Percentiles rank a stretch among this genome's conserved stretches.
phyloP scores from a whole-genome alignment of 2,329 filamentous ascomycete genomes.

The Stagonosporopsis rhizophila region DNA sequence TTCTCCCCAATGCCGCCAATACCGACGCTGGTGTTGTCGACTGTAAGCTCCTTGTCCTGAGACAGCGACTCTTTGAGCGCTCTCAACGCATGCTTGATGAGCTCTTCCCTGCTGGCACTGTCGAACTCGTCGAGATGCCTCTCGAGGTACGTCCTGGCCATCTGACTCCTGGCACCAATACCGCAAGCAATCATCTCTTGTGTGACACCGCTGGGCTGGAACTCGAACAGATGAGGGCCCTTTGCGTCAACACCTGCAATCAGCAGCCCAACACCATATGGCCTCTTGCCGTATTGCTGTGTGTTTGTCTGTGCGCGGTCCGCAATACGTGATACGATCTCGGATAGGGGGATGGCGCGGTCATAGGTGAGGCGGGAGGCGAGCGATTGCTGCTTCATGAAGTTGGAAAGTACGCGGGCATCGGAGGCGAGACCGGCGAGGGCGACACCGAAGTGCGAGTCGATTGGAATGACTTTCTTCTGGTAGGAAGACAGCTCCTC shows the following conservation, averaged over 20 bases:
- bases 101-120: conserved; percentile 77
- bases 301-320: conserved; percentile 98
- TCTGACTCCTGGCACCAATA: conserved; percentile 94
- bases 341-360: conserved; percentile 87
- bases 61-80: conserved; percentile 94
- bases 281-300: conserved; percentile 94
- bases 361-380: conserved; percentile 95
- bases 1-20: conserved; percentile 79
- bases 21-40: conserved; percentile 94
- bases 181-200: conserved; percentile 97
- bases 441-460: conserved; percentile 93
- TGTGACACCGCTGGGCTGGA: conserved; percentile 94
- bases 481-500: conserved; percentile 99
- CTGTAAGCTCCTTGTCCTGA: conserved; percentile 96
- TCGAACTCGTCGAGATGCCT: conserved; percentile 86
- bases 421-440: conserved; percentile 97
- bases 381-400: conserved; percentile 99
- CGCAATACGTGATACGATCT: conserved; percentile 89
- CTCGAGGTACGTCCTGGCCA: conserved; percentile 97
- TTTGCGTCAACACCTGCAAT: conserved; percentile 93
- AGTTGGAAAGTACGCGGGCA: conserved; percentile 98
- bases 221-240: conserved; percentile 96
- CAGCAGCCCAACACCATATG: conserved; percentile 92
- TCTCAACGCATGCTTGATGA: conserved; percentile 87
- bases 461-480: conserved; percentile 97